Conservation (phyloP, 495 filamentous ascomycete genomes). For the Podospora tetraspora region DNA sequence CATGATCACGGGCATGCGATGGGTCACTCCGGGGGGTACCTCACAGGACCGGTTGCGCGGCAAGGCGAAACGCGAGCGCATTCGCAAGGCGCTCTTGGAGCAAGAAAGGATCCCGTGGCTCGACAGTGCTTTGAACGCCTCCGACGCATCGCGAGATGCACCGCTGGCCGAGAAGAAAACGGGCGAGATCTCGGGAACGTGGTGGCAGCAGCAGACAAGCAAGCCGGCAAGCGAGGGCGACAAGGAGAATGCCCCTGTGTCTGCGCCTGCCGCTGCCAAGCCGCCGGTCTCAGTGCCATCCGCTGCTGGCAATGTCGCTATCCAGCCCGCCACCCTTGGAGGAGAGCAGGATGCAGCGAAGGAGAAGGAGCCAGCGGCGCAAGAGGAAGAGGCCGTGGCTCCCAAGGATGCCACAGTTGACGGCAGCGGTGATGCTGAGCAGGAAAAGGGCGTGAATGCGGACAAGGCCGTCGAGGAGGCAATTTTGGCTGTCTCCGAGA, state of each 20-base stretch:
- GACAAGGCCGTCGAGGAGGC: neutral
- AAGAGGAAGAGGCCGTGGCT: neutral
- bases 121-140: constrained; percentile 14
- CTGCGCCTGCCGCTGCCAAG: neutral
- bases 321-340: neutral
- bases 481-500: neutral
- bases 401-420: neutral
- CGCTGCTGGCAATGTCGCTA: neutral
- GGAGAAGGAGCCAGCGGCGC: neutral
- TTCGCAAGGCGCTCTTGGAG: constrained; percentile 42
- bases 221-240: constrained; percentile 34
- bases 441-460: neutral
- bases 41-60: constrained; percentile 51
- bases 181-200: constrained; percentile 11
- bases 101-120: constrained; percentile 31
- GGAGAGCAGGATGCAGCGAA: neutral
- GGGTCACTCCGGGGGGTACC: constrained; percentile 67
- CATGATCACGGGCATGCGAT: constrained; percentile 69
- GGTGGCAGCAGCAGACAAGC: constrained; percentile 21
- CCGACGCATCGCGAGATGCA: constrained; percentile 4
- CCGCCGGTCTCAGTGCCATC: neutral
- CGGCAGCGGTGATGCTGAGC: neutral
- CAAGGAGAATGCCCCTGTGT: constrained; percentile 35
- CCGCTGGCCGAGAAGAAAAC: constrained; percentile 9
- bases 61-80: constrained; percentile 44